These are phyloP conservation scores for Excoecaria cochinchinensis DNA, from an alignment of 345 rosid species.

Conservation along the genomic window DNA sequence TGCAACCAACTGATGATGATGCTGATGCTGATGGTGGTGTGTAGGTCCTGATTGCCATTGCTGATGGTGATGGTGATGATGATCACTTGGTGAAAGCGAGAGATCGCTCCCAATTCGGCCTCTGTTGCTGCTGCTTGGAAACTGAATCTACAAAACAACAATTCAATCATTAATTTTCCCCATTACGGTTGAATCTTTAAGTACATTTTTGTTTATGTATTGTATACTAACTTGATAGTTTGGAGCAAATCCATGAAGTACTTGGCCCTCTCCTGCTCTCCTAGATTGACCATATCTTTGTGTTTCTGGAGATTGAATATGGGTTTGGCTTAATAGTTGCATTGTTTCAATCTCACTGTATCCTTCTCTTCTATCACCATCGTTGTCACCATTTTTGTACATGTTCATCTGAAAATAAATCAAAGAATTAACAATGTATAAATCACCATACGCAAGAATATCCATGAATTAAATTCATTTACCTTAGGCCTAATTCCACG, in stretches of 20 bases:
- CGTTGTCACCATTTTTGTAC: slow-evolving; percentile 26
- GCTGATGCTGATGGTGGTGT: slow-evolving; percentile 10
- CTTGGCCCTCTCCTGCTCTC: slow-evolving; percentile 31
- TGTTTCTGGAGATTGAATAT: slow-evolving; percentile 48
- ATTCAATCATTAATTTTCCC: neutral
- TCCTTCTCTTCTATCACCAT: slow-evolving; percentile 27
- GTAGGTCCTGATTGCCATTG: slow-evolving; percentile 54
- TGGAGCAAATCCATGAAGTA: slow-evolving; percentile 35
- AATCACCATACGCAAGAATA: neutral
- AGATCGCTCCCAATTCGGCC: slow-evolving; percentile 62
- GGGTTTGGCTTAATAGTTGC: slow-evolving; percentile 57
- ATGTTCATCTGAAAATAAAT: slow-evolving; percentile 13
- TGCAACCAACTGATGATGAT: slow-evolving; percentile 44
- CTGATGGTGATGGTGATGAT: slow-evolving; percentile 21
- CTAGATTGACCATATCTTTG: slow-evolving; percentile 42
- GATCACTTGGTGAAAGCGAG: slow-evolving; percentile 45
- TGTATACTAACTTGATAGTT: slow-evolving; percentile 34
- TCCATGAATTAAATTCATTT: neutral
- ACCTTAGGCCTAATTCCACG: slow-evolving; percentile 48
- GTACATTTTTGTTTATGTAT: neutral
- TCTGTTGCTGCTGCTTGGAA: slow-evolving; percentile 61
- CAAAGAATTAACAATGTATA: neutral
- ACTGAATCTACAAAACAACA: slow-evolving; percentile 26
- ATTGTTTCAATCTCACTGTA: slow-evolving; percentile 48
- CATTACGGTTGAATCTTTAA: too few relatives aligned